Percentiles rank a stretch among this genome's conserved stretches.
phyloP scores from a whole-genome alignment of 129 eudicot genomes.

The Ambrosia artemisiifolia region DNA sequence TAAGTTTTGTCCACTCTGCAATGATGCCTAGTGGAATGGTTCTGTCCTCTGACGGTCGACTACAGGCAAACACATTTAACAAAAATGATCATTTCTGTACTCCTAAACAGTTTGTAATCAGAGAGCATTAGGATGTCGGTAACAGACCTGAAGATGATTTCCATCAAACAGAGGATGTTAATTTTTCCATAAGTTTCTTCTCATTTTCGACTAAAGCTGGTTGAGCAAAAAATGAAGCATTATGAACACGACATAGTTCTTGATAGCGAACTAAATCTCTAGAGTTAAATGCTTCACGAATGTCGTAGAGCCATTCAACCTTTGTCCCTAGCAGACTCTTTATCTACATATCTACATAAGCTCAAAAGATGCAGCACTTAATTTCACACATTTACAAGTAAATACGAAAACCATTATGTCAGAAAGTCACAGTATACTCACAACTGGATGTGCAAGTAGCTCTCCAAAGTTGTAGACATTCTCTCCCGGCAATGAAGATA shows the following conservation, averaged over 20 bases:
- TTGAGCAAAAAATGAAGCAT: slow-evolving; percentile 58
- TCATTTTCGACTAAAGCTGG: slow-evolving; percentile 76
- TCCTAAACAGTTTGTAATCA: not conserved
- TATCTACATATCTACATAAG: slow-evolving; percentile 38
- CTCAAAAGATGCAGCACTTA: not conserved
- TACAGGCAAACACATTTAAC: slow-evolving; percentile 32
- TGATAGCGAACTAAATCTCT: slow-evolving; percentile 76
- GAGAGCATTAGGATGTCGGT: not conserved
- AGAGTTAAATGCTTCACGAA: slow-evolving; percentile 75
- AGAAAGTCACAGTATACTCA: slow-evolving; percentile 50
- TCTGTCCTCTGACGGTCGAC: slow-evolving; percentile 88
- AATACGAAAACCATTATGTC: not conserved
- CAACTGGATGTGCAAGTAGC: slow-evolving; percentile 85
- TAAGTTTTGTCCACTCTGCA: slow-evolving; percentile 70
- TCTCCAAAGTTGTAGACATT: slow-evolving; percentile 92
- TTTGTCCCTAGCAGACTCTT: slow-evolving; percentile 65
- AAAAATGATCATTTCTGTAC: not conserved
- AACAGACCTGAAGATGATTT: slow-evolving; percentile 67
- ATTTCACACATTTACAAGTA: not conserved
- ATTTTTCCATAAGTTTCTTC: slow-evolving; percentile 78
- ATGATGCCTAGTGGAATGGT: slow-evolving; percentile 69
- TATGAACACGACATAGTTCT: slow-evolving; percentile 74
- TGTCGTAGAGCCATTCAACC: slow-evolving; percentile 84
- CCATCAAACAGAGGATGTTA: slow-evolving; percentile 89
- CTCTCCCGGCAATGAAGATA: slow-evolving; percentile 76